A percentile compares a stretch with the other conserved stretches of the same genome.
Conservation (phyloP, 208 protist species). For the Wallacemonas sp. region DNA sequence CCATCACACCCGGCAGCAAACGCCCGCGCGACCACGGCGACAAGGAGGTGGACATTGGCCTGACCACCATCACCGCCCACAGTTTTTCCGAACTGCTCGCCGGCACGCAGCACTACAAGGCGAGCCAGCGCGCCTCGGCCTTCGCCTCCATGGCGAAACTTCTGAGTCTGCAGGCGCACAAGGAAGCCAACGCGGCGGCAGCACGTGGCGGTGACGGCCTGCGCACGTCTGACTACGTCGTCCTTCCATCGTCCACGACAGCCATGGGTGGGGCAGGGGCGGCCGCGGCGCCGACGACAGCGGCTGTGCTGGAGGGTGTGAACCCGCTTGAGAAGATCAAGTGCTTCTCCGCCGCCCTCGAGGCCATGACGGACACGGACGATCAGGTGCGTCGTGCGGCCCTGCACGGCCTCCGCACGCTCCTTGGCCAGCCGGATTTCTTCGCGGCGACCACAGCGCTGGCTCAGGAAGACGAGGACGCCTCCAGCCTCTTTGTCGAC, state of each 20-base stretch:
- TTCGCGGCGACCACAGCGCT: constrained; percentile 15
- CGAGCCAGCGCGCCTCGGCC: constrained; percentile 46
- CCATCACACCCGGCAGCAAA: background rate
- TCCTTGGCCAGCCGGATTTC: constrained; percentile 24
- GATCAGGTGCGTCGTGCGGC: constrained; percentile 61
- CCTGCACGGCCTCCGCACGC: constrained; percentile 35
- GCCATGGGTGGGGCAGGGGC: no score
- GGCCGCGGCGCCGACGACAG: background rate
- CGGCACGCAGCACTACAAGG: constrained; percentile 68
- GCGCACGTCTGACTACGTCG: constrained; percentile 12
- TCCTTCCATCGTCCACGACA: background rate
- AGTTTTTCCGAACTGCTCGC: constrained; percentile 58
- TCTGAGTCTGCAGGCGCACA: constrained; percentile 28
- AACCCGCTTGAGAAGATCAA: constrained; percentile 55
- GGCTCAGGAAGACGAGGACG: background rate
- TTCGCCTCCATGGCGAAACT: constrained; percentile 56
- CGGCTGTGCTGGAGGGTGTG: constrained; percentile 19
- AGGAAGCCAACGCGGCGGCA: constrained; percentile 13
- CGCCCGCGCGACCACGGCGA: background rate
- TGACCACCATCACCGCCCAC: constrained; percentile 18
- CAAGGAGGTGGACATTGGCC: background rate
- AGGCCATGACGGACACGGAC: constrained; percentile 77
- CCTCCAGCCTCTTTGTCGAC: no score
- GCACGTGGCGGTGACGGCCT: background rate
- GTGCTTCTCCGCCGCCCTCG: constrained; percentile 58